Evolutionary conservation across 2,329 filamentous ascomycete species (phyloP), one percentile per base, ranked within the genome.

Genomic region (Conoideocrella luteorostrata): DNA sequence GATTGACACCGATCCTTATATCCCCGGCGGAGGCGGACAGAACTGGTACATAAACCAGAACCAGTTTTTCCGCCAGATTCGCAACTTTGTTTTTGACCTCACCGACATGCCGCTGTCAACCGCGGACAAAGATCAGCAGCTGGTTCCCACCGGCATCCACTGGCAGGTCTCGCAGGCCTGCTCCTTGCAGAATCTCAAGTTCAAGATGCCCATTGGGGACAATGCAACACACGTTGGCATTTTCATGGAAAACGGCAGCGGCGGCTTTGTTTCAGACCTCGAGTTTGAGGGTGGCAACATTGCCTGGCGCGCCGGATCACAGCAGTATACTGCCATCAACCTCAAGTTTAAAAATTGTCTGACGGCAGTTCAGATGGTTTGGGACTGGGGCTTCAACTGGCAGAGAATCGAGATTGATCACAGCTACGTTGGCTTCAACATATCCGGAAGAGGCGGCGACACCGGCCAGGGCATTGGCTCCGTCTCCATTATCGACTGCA

Each of bases 311-410:
- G 35, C 52, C 36, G 79, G 78, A 13, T 80, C 77, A 56, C 78
- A 82, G 55, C 83, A 88, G 57, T 87, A 85, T 56, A 85, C 81
- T 3, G 80, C 79, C 49, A 72, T 79, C 34, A 83, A 85, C 59
- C 51, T 86, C 40, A 74, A 70, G 13, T 87, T 87, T 66, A 78
- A 79, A 51, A 68, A 72, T 56, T 80, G 78, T 61, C 70, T 77
- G 50, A 86, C 80, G 7, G 75, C 77, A 38, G 77, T 86, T 41
- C 78, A 74, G 56, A 77, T 85, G 63, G 75, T 82, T 50, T 88
- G 84, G 84, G 76, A 84, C 62, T 88, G 84, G 84, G 77, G 77
- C 22, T 88, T 29, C 29, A 81, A 77, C 78, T 82, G 86, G 67
- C 82, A 84, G 30, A 84, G 80, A 13, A 65, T 87, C 43, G 84